Conservation (phyloP, 345 rosid genomes). For the Arabidopsis suecica region DNA sequence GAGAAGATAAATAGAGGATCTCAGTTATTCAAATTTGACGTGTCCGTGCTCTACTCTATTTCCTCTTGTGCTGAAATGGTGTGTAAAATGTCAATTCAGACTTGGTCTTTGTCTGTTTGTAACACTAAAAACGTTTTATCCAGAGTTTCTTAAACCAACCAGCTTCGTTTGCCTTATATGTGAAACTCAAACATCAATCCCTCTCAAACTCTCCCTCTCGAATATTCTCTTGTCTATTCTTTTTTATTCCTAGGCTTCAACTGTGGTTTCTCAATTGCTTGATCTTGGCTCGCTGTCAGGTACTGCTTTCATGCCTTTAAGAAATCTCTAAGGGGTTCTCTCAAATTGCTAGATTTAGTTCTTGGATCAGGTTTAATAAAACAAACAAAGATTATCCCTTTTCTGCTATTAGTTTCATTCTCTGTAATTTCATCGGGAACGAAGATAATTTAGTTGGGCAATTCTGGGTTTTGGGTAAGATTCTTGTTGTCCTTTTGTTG, state of each 20-base stretch:
- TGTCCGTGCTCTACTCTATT: too few species aligned
- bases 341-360: not conserved
- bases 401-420: not conserved
- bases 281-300: slow-evolving; percentile 24
- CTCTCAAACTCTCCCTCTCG: slow-evolving; percentile 45
- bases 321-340: not conserved
- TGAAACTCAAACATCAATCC: slow-evolving; percentile 41
- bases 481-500: not conserved
- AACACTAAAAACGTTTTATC: slow-evolving; percentile 24
- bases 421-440: not conserved
- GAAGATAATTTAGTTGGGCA: not conserved
- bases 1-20: too few species aligned
- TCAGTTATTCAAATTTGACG: too few species aligned
- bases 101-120: slow-evolving; percentile 3
- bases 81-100: too few species aligned
- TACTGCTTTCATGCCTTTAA: slow-evolving; percentile 7
- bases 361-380: slow-evolving; percentile 1
- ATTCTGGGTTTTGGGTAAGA: slow-evolving; percentile 13
- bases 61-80: too few species aligned
- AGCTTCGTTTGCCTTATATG: slow-evolving; percentile 8
- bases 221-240: slow-evolving; percentile 41
- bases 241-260: slow-evolving; percentile 22
- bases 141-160: not conserved
- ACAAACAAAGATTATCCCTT: too few species aligned
- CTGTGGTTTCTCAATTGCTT: slow-evolving; percentile 23